Percentiles rank a stretch among this genome's conserved stretches.
Conservation (phyloP, 176 grass and related monocot species). For the Rhynchospora tenuis region DNA sequence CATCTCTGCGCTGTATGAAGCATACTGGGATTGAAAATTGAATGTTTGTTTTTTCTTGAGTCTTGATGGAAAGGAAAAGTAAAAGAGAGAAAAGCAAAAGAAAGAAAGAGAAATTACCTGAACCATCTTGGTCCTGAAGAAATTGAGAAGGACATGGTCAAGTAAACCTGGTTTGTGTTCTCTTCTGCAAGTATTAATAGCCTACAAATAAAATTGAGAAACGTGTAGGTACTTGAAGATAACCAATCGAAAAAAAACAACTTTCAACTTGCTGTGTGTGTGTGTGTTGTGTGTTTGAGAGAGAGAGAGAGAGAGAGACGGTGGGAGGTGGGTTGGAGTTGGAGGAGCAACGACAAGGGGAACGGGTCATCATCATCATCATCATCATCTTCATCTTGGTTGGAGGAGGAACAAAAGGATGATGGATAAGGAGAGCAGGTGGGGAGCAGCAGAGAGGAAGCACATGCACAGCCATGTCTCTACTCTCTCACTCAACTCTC, state of each 20-base stretch:
- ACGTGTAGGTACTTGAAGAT: not conserved
- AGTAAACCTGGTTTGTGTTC: constrained; percentile 1
- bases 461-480: no score
- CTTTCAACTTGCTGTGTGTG: no score
- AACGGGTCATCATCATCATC: no score
- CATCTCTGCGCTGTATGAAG: no score
- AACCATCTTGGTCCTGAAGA: constrained; percentile 24
- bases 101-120: not conserved
- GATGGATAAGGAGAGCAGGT: not conserved
- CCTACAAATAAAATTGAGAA: constrained; percentile 4
- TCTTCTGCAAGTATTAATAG: not conserved
- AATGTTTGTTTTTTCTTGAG: no score
- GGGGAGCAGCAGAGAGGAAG: not conserved
- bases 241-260: no score
- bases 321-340: not conserved
- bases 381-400: no score
- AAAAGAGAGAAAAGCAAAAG: not conserved
- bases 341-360: not conserved
- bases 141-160: constrained; percentile 5
- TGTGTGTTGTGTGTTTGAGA: not conserved
- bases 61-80: no score
- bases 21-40: no score
- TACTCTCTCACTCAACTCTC: no score
- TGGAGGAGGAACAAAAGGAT: not conserved
- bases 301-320: not conserved